These are phyloP conservation scores for Podospora bellae-mahoneyi DNA, from an alignment of 495 filamentous ascomycete genomes.

Conservation along the genomic window DNA sequence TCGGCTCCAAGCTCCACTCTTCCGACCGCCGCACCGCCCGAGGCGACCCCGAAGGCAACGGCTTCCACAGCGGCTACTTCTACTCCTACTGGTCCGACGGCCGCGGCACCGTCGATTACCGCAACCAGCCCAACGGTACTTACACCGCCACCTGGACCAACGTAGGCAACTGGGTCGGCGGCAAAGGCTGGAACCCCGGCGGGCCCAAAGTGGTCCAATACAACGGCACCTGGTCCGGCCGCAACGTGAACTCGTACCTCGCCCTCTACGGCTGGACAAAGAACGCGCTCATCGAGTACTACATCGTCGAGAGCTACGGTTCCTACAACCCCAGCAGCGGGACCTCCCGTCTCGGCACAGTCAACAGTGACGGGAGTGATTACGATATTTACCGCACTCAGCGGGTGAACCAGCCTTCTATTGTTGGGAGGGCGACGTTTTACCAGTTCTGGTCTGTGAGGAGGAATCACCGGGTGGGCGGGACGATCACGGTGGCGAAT, in stretches of 20 bases:
- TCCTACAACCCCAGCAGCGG: constrained; percentile 53
- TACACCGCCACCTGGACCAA: constrained; percentile 52
- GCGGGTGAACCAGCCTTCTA: constrained; percentile 54
- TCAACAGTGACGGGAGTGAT: constrained; percentile 52
- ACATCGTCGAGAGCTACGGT: constrained; percentile 52
- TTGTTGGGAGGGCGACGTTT: constrained; percentile 56
- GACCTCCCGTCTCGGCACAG: constrained; percentile 47
- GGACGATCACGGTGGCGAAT: constrained; percentile 46
- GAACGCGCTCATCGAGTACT: constrained; percentile 61
- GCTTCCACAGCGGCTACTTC: constrained; percentile 53
- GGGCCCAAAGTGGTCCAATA: constrained; percentile 38
- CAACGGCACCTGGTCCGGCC: constrained; percentile 32
- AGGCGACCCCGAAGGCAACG: constrained; percentile 34
- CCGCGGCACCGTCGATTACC: constrained; percentile 50
- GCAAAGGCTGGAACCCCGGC: constrained; percentile 58
- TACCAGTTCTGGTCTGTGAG: constrained; percentile 59
- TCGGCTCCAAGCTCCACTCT: constrained; percentile 21
- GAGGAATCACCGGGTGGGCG: constrained; percentile 37
- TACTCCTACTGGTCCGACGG: constrained; percentile 59
- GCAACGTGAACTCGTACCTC: constrained; percentile 34
- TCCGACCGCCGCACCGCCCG: neutral
- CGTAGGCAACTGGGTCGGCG: constrained; percentile 54
- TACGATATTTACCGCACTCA: constrained; percentile 58
- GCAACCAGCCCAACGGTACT: constrained; percentile 46
- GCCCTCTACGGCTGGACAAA: constrained; percentile 57